Conservation (phyloP, 2,329 filamentous ascomycete genomes). For the Elsinoe ampelina region DNA sequence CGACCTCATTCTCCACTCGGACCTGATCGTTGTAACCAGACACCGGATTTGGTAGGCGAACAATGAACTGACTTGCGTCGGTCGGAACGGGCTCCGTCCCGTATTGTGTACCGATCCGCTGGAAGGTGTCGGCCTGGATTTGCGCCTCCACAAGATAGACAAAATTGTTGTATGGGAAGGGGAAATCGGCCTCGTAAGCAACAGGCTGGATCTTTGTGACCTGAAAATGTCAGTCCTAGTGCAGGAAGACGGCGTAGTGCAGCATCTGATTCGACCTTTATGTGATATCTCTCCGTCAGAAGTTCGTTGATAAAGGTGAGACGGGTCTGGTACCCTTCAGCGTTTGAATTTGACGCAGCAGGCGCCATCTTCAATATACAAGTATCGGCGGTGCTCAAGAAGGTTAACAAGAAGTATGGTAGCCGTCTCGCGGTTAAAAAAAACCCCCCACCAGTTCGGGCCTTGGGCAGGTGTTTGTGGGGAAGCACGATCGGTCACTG, state of each 20-base stretch:
- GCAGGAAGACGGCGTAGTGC: not conserved
- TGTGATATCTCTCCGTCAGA: not conserved
- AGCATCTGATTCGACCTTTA: not conserved
- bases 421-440: no score
- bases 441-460: no score
- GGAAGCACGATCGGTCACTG: no score
- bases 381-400: no score
- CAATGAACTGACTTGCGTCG: not conserved
- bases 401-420: no score
- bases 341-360: not conserved
- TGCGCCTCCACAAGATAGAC: constrained; percentile 8
- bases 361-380: no score
- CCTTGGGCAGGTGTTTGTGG: no score
- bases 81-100: not conserved
- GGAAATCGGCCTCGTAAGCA: constrained; percentile 12
- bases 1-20: constrained; percentile 29
- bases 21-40: constrained; percentile 15
- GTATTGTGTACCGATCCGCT: not conserved
- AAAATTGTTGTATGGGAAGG: constrained; percentile 16
- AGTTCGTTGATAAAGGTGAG: not conserved
- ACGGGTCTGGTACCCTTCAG: not conserved
- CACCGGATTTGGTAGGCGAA: constrained; percentile 10
- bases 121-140: not conserved
- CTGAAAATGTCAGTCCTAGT: not conserved
- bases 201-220: constrained; percentile 2